Evolutionary conservation across 805 yeast genomes (phyloP), one percentile per base, ranked within the genome.

Genomic region (Danielozyma ontarioensis): DNA sequence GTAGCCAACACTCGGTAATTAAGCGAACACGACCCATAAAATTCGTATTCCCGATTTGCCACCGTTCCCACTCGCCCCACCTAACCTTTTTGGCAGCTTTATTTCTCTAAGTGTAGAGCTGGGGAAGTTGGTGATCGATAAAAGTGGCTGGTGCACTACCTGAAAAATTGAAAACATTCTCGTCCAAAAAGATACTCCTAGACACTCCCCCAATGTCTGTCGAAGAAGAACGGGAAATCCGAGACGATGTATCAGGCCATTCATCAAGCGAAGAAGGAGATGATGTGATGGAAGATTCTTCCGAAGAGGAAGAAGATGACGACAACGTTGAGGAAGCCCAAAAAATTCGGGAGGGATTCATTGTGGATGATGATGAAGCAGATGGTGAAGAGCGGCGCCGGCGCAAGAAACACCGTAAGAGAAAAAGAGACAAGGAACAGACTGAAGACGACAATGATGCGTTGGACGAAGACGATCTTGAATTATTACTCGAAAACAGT

Each of bases 401-500:
- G 48, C 62, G 62, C 44, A 54, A 56, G 35, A 51, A 64, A 50
- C 46, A 59, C 56, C 59, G 64, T 55, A 62, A 65, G 59, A 55
- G 68, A 52, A 55, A 65, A 52, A 55, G 69, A 57, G 43, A 45
- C 18, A 41, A 51, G 13, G 59, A 46, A 25, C 32, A 45, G 27
- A 34, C 35, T 16, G 50, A 39, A 23, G 68, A 67, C 6, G 75
- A 70, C 27, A 74, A 74, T 29, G 88, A 79, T 43, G 83, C 78
- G 32, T 70, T 93, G 33, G 97, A 93, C 51, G 96, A 90, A 57
- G 98, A 93, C 61, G 98, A 93, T 58, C 72, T 93, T 48, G 97
- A 90, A 45, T 72, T 93, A 28, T 69, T 93, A 36, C 73, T 88
- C 75, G 97, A 89, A 60, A 89, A 87, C 55, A 76, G 93, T 0